Base-by-base conservation (phyloP, 495 filamentous ascomycete genomes). In the Lasiosphaeria miniovina region DNA sequence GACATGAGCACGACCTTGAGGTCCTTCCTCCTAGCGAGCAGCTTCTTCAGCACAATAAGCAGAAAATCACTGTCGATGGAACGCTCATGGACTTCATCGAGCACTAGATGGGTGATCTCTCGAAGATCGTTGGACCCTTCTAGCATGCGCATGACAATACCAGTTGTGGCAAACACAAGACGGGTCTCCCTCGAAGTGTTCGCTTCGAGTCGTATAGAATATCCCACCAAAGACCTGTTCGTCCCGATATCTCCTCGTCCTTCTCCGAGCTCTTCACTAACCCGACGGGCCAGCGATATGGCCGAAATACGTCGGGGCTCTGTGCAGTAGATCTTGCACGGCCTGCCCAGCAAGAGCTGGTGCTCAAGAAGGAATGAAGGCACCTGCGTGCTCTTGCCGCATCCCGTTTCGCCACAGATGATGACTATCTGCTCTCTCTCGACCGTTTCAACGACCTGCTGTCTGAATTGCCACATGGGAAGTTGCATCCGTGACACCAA, bases 291-390 rank as follows among this genome's bases (percentile, higher is more conserved):
- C 34, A 98, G 78, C 14, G 93, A 96, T 31, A 98, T 91, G 6
- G 94, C 94, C 4, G 94, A 98, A 60, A 98, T 98, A 68, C 94
- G 83, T 10, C 94, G 86, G n/a, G 94, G 94, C 68, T 98, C 90
- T 0, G 94, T 96, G 68, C 93, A 95, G 71, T 93, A 97, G 15
- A 98, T 86, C 68, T 93, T 97, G 75, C 93, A 97, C 12, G 81
- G 75, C 41, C 85, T 88, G 7, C 92, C 92, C 49, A 86, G 78
- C 11, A 84, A 83, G 62, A 98, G 82, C 65, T 96, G 88, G 61
- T 95, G 83, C 65, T 98, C 94, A 2, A 98, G 76, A 17, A 98
- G 84, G 70, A 90, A 98, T 2, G 91, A 86, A 32, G 94, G 94
- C 5, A 96, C 89, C 70, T 98, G 94, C 0, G 94, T 98, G 75